Conservation (phyloP, 208 protist genomes). For the Angomonas ambiguus region DNA sequence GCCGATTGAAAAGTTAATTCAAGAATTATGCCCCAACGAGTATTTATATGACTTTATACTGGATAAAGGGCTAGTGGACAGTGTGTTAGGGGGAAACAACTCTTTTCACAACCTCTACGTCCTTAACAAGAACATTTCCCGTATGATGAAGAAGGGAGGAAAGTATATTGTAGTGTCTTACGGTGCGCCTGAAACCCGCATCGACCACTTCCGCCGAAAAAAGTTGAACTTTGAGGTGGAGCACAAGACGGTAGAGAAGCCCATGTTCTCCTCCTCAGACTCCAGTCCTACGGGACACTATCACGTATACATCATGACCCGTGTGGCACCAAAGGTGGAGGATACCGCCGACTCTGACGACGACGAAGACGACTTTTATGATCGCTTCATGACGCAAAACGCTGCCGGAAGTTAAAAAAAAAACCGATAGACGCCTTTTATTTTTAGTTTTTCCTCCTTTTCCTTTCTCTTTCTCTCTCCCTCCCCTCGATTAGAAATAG, state of each 20-base stretch:
- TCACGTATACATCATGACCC: constrained; percentile 91
- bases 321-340: constrained; percentile 42
- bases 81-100: constrained; percentile 82
- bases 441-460: constrained; percentile 5
- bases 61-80: constrained; percentile 86
- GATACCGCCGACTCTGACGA: constrained; percentile 57
- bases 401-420: constrained; percentile 17
- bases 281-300: constrained; percentile 75
- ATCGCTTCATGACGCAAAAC: constrained; percentile 89
- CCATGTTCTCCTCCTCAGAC: constrained; percentile 76
- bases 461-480: constrained; percentile 12
- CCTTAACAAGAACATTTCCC: constrained; percentile 86
- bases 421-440: not conserved
- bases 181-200: constrained; percentile 82
- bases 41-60: constrained; percentile 88
- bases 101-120: constrained; percentile 87
- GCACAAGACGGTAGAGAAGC: constrained; percentile 83
- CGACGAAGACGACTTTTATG: constrained; percentile 92
- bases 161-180: constrained; percentile 85
- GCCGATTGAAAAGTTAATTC: constrained; percentile 69
- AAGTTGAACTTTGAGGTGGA: constrained; percentile 86
- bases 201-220: constrained; percentile 87
- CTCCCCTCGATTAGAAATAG: no score
- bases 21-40: constrained; percentile 75
- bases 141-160: constrained; percentile 84